Conservation (phyloP, 2,329 filamentous ascomycete species). For the Fusarium vanettenii region DNA sequence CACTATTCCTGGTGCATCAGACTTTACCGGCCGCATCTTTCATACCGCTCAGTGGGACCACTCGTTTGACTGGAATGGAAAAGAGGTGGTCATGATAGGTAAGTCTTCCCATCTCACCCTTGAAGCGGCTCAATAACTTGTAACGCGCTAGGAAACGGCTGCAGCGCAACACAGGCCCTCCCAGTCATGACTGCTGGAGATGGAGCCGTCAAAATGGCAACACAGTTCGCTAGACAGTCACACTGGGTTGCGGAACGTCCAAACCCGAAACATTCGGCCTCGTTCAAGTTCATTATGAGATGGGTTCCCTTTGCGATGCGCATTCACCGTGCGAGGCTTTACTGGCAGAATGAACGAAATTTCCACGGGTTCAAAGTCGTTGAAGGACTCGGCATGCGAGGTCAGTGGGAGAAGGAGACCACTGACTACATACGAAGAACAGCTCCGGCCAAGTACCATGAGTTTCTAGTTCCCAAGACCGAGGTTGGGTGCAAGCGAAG, state of each 20-base stretch:
- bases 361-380: slow-evolving; percentile 39
- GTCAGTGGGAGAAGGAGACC: slow-evolving; percentile 22
- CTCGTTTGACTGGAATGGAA: slow-evolving; percentile 39
- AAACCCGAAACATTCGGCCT: slow-evolving; percentile 35
- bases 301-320: slow-evolving; percentile 38
- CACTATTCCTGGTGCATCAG: slow-evolving; percentile 30
- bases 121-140: accelerated
- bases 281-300: slow-evolving; percentile 41
- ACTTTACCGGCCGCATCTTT: slow-evolving; percentile 37
- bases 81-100: slow-evolving; percentile 41
- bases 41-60: slow-evolving; percentile 44
- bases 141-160: slow-evolving; percentile 35
- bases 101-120: neutral
- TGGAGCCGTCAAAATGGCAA: slow-evolving; percentile 50
- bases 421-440: slow-evolving; percentile 43
- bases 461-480: slow-evolving; percentile 47
- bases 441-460: slow-evolving; percentile 44
- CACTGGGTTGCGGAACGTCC: slow-evolving; percentile 55
- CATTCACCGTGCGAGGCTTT: slow-evolving; percentile 32
- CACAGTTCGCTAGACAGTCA: slow-evolving; percentile 62
- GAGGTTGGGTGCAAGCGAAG: slow-evolving; percentile 51
- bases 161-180: slow-evolving; percentile 43
- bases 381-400: slow-evolving; percentile 24
- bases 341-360: slow-evolving; percentile 36
- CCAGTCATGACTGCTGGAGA: slow-evolving; percentile 36